Conservation (phyloP, 129 eudicot species). For the Artemisia tridentata region DNA sequence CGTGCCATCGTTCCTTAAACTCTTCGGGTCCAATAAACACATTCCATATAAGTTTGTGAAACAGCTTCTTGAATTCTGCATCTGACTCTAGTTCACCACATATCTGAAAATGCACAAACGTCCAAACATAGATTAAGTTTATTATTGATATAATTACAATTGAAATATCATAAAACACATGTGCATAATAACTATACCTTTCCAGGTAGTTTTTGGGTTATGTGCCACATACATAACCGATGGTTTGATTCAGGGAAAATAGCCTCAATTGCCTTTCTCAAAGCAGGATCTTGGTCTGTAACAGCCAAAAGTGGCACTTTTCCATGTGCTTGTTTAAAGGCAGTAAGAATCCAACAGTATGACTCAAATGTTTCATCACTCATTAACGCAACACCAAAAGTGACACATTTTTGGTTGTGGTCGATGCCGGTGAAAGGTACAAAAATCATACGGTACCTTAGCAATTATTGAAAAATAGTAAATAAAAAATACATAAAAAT, state of each 20-base stretch:
- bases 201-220: neutral
- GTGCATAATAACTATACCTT: neutral
- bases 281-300: neutral
- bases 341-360: neutral
- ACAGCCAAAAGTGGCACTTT: neutral
- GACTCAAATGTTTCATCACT: neutral
- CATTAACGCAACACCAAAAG: neutral
- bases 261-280: neutral
- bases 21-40: neutral
- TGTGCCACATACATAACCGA: conserved; percentile 2
- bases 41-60: conserved; percentile 15
- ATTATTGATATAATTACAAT: neutral
- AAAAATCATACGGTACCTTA: neutral
- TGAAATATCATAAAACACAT: neutral
- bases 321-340: neutral
- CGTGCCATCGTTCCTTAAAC: neutral
- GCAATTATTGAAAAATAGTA: neutral
- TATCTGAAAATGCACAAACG: neutral
- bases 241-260: neutral
- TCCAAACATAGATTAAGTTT: neutral
- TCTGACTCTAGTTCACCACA: neutral
- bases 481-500: neutral
- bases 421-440: neutral
- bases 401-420: neutral
- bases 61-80: neutral